Conservation (phyloP, 2,329 filamentous ascomycete species). For the Curvularia sp. region DNA sequence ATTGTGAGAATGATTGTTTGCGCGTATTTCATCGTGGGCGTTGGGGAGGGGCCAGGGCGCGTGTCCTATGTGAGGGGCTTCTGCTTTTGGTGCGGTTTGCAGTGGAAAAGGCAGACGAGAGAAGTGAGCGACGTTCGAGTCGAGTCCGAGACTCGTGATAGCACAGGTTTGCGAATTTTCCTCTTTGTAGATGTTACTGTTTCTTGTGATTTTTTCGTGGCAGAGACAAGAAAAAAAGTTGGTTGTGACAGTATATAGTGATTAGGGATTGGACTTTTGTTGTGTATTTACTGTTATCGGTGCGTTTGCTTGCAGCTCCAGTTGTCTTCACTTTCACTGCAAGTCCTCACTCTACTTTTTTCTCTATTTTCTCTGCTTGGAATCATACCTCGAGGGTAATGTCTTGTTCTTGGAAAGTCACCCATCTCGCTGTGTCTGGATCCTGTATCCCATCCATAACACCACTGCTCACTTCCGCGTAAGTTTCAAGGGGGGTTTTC, state of each 20-base stretch:
- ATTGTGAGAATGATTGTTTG: slow-evolving; percentile 27
- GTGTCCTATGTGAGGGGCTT: neutral
- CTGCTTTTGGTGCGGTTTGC: neutral
- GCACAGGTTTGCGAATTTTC: too few relatives aligned
- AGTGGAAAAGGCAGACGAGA: neutral
- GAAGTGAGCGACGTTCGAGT: neutral
- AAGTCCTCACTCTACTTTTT: neutral
- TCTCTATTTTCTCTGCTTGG: too few relatives aligned
- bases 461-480: too few relatives aligned
- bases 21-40: slow-evolving; percentile 12
- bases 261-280: neutral
- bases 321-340: neutral
- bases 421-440: too few relatives aligned
- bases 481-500: too few relatives aligned
- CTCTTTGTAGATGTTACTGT: neutral
- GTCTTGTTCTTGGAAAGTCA: too few relatives aligned
- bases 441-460: too few relatives aligned
- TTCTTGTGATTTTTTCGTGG: neutral
- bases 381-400: too few relatives aligned
- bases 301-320: neutral
- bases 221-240: too few relatives aligned
- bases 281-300: neutral
- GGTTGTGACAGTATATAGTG: neutral
- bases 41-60: neutral
- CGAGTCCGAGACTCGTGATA: too few relatives aligned